These are phyloP conservation scores for Apophysomyces trapeziformis DNA, from an alignment of 371 early-diverging fungal genomes.

Conservation along the genomic window DNA sequence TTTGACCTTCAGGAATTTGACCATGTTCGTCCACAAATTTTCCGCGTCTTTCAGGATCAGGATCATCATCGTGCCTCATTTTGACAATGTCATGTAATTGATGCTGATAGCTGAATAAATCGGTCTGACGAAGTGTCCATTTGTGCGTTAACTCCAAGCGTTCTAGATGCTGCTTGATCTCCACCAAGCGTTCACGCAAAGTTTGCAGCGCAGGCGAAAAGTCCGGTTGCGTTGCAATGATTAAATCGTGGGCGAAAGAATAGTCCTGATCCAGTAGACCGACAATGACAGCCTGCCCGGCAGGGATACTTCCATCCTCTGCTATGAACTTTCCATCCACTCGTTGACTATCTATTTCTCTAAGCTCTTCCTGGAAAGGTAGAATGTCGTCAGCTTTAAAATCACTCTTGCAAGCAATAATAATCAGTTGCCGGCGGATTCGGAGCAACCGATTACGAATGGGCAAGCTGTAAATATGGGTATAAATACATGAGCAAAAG, in stretches of 20 bases:
- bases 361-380: conserved; percentile 67
- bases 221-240: conserved; percentile 63
- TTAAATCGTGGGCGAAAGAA: conserved; percentile 75
- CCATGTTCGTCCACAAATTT: conserved; percentile 71
- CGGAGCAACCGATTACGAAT: conserved; percentile 66
- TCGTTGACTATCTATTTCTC: conserved; percentile 68
- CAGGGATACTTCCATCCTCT: conserved; percentile 60
- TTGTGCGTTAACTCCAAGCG: conserved; percentile 74
- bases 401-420: conserved; percentile 45
- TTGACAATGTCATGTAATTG: conserved; percentile 76
- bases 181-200: conserved; percentile 73
- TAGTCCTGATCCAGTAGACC: conserved; percentile 78
- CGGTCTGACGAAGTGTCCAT: conserved; percentile 86
- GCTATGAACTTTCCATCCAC: conserved; percentile 75
- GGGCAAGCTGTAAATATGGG: conserved; percentile 47
- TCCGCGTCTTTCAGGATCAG: conserved; percentile 32
- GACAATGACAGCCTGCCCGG: conserved; percentile 85
- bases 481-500: neutral
- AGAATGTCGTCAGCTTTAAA: conserved; percentile 47
- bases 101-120: conserved; percentile 81
- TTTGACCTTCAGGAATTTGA: conserved; percentile 71
- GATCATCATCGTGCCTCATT: conserved; percentile 51
- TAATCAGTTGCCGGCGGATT: conserved; percentile 65
- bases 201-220: conserved; percentile 64
- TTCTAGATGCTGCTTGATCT: conserved; percentile 75